These are phyloP conservation scores for Suillus cothurnatus DNA, from an alignment of 768 basidiomycete genomes.

Conservation along the genomic window DNA sequence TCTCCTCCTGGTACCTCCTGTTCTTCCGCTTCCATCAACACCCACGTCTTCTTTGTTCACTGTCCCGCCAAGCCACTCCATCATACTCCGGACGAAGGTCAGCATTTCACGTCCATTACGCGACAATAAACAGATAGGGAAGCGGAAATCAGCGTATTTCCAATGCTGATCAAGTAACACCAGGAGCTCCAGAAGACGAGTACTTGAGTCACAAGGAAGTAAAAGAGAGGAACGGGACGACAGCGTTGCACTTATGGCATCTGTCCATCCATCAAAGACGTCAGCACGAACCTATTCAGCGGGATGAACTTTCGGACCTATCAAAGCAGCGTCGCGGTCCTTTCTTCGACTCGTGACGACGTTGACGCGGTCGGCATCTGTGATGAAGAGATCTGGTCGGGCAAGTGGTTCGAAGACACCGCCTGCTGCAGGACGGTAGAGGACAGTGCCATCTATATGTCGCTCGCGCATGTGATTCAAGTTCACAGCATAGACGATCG, in stretches of 20 bases:
- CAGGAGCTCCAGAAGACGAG: constrained; percentile 93
- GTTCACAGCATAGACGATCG: constrained; percentile 92
- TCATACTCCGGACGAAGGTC: constrained; percentile 92
- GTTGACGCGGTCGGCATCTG: constrained; percentile 83
- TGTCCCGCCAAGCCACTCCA: constrained; percentile 98
- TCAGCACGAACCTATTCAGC: not conserved
- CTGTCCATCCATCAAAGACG: constrained; percentile 52
- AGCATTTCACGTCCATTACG: constrained; percentile 92
- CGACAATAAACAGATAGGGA: constrained; percentile 92
- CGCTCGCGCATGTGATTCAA: constrained; percentile 97
- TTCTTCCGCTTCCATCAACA: constrained; percentile 64
- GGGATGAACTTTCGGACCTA: constrained; percentile 52
- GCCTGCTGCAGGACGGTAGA: constrained; percentile 73
- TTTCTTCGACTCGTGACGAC: constrained; percentile 86
- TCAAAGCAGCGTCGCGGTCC: constrained; percentile 86
- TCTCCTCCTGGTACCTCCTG: constrained; percentile 51
- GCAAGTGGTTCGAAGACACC: constrained; percentile 85
- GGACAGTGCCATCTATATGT: constrained; percentile 91
- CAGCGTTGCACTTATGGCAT: constrained; percentile 82
- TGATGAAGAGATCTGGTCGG: constrained; percentile 90
- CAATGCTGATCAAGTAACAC: constrained; percentile 97
- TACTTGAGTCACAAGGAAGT: constrained; percentile 91
- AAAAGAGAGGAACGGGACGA: constrained; percentile 80
- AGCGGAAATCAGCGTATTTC: constrained; percentile 83
- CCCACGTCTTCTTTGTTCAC: constrained; percentile 91